These are phyloP conservation scores for Coprinopsis strossmayeri DNA, from an alignment of 768 basidiomycete genomes.

Conservation along the genomic window DNA sequence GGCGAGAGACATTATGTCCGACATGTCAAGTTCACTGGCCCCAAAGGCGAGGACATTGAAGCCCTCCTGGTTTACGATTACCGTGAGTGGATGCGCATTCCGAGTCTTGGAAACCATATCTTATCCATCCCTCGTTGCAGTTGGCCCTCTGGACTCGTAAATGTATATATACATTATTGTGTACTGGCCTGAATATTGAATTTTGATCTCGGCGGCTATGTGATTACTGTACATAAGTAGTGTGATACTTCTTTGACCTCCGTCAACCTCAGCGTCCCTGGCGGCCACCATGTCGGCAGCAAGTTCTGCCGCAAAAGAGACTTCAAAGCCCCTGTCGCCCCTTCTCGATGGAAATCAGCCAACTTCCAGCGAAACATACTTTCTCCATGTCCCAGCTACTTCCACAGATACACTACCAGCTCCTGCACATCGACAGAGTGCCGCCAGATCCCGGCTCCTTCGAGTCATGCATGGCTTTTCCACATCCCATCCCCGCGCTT, in stretches of 20 bases:
- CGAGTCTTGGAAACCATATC: no score
- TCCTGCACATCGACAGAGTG: neutral
- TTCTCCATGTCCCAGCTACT: no score
- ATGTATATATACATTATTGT: no score
- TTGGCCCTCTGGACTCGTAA: no score
- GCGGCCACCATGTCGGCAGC: neutral
- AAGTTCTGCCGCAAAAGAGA: neutral
- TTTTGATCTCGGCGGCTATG: no score
- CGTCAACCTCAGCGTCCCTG: no score
- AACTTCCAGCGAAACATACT: neutral
- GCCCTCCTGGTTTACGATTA: conserved; percentile 63
- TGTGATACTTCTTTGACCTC: no score
- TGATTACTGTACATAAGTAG: no score
- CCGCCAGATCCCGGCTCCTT: conserved; percentile 4
- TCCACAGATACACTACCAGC: no score
- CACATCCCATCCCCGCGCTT: conserved; percentile 15
- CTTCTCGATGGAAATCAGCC: no score
- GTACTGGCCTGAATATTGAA: no score
- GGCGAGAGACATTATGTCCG: conserved; percentile 56
- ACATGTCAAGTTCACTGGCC: conserved; percentile 58
- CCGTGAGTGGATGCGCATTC: conserved; percentile 31
- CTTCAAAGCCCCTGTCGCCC: no score
- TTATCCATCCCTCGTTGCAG: neutral
- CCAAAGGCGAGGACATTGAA: conserved; percentile 49
- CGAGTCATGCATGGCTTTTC: neutral